phyloP scores from a whole-genome alignment of 441 rosid genomes.

The Adansonia gregorii region DNA sequence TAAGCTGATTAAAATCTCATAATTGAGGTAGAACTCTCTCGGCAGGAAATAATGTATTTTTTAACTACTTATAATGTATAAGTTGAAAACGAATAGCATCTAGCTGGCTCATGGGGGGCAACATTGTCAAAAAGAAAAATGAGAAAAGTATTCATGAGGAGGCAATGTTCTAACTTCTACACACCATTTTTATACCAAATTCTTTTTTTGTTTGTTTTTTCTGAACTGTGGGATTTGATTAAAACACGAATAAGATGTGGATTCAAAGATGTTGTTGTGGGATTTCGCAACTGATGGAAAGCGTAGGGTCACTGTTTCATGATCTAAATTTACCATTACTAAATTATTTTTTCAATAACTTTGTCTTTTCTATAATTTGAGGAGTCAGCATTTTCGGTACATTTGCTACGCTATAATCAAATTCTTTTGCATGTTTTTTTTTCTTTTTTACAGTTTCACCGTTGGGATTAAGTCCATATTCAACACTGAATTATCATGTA shows the following conservation, averaged over 20 bases:
- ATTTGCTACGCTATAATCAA: neutral
- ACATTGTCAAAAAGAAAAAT: neutral
- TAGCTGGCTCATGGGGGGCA: constrained; percentile 5
- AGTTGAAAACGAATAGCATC: neutral
- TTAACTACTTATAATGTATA: neutral
- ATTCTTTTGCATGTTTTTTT: neutral
- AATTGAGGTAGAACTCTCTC: too few species aligned
- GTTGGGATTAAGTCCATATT: neutral
- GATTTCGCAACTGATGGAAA: neutral
- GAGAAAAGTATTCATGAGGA: neutral
- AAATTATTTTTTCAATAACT: neutral
- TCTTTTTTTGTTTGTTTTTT: neutral
- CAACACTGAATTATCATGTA: neutral
- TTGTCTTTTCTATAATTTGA: neutral
- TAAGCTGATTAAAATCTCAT: too few species aligned
- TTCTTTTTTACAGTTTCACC: neutral
- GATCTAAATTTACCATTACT: constrained; percentile 1
- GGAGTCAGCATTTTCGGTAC: neutral
- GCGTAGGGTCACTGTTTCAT: neutral
- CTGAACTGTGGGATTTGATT: neutral
- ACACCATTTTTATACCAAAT: neutral
- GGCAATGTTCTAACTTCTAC: constrained; percentile 20
- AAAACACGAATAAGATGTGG: neutral
- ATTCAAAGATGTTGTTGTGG: neutral
- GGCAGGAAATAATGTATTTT: neutral